Percentiles rank a stretch among this genome's conserved stretches.
Conservation (phyloP, 2,329 filamentous ascomycete genomes). For the Colletotrichum siamense region DNA sequence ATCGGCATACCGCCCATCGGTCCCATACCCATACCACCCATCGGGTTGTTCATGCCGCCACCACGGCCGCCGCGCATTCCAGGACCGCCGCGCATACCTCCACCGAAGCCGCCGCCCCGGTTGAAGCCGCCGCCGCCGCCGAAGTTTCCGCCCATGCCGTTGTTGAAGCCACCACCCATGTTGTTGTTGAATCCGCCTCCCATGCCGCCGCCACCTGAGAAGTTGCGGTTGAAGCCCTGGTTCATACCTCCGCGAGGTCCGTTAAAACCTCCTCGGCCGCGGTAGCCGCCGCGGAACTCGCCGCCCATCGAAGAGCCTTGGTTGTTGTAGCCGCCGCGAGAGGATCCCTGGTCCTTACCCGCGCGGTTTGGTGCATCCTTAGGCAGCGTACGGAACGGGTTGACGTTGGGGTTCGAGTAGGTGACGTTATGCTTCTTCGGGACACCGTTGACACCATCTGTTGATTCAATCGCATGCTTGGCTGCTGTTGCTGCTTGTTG, state of each 20-base stretch:
- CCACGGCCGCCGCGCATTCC: conserved; percentile 41
- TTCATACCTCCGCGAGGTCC: conserved; percentile 53
- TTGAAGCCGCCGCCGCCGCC: conserved; percentile 52
- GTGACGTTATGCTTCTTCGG: conserved; percentile 76
- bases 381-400: conserved; percentile 89
- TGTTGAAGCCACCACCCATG: conserved; percentile 50
- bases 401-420: conserved; percentile 78
- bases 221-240: conserved; percentile 45
- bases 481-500: conserved; percentile 85
- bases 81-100: conserved; percentile 53
- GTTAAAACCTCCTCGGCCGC: conserved; percentile 56
- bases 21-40: conserved; percentile 51
- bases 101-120: conserved; percentile 49
- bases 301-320: conserved; percentile 45
- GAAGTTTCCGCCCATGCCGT: conserved; percentile 56
- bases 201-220: conserved; percentile 36
- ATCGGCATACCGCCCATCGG: conserved; percentile 58
- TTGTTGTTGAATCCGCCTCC: conserved; percentile 49
- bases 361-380: conserved; percentile 81
- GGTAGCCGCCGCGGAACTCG: conserved; percentile 55
- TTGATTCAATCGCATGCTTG: conserved; percentile 80
- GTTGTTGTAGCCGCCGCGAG: conserved; percentile 56
- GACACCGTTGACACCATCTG: conserved; percentile 57
- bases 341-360: conserved; percentile 67
- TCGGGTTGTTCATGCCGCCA: conserved; percentile 52